Evolutionary conservation across 768 basidiomycete species (phyloP).

Genomic region (Mycena olivaceomarginata): DNA sequence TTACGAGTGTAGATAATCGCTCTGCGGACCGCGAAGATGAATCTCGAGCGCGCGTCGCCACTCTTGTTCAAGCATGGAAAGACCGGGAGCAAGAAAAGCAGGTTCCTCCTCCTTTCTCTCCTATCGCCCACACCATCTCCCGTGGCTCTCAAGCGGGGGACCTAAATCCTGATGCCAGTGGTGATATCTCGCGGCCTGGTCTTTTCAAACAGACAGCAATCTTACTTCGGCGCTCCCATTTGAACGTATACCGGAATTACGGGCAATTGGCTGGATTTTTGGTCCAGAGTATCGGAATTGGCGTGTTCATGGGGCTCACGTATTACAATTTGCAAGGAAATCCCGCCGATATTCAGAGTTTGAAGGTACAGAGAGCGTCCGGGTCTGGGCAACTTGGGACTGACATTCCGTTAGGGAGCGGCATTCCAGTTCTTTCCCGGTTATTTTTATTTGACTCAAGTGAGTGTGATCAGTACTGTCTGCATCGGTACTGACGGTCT

Average conservation of each 20-base stretch:
- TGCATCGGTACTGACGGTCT: background rate
- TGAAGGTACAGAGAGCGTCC: constrained; percentile 42
- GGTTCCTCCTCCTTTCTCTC: constrained; percentile 25
- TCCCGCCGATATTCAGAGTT: constrained; percentile 48
- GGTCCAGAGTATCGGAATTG: constrained; percentile 46
- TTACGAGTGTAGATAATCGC: constrained; percentile 60
- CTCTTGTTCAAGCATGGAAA: constrained; percentile 59
- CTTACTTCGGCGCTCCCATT: constrained; percentile 40
- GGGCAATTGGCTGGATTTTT: constrained; percentile 49
- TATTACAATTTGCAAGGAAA: constrained; percentile 59
- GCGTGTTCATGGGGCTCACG: constrained; percentile 57
- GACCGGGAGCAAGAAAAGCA: constrained; percentile 32
- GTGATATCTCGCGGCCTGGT: constrained; percentile 40
- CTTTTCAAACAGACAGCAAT: constrained; percentile 44
- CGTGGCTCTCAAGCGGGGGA: constrained; percentile 28
- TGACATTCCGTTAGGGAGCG: constrained; percentile 53
- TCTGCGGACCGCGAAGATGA: constrained; percentile 58
- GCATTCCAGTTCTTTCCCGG: constrained; percentile 52
- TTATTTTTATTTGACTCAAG: constrained; percentile 59
- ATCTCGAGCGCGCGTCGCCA: constrained; percentile 54
- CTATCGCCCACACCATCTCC: constrained; percentile 41
- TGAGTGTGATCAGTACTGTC: constrained; percentile 47
- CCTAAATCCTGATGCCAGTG: constrained; percentile 10
- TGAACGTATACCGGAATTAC: constrained; percentile 49
- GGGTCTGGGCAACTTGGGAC: constrained; percentile 43